Evolutionary conservation across 2,329 filamentous ascomycete genomes (phyloP).

Genomic region (Aspergillus phoenicis): DNA sequence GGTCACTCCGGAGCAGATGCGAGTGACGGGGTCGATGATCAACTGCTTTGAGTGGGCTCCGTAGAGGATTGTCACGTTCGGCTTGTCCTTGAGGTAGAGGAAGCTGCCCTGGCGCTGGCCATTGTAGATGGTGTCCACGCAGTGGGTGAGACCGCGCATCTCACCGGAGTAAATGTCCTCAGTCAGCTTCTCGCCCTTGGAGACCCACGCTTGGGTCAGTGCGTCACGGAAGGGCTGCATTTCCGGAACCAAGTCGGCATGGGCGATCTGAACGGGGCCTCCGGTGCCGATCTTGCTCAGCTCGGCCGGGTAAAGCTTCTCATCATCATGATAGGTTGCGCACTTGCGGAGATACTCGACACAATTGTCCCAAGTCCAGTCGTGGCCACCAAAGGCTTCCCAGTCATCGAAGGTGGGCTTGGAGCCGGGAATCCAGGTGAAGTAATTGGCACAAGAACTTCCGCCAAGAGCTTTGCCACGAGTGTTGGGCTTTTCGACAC

Average conservation of each 20-base stretch:
- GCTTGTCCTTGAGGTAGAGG: conserved; percentile 55
- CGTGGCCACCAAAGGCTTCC: conserved; percentile 48
- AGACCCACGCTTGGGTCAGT: conserved; percentile 56
- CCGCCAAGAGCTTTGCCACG: conserved; percentile 63
- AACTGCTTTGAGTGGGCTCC: conserved; percentile 55
- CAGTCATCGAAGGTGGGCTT: conserved; percentile 59
- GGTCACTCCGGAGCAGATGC: conserved; percentile 50
- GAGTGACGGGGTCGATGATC: conserved; percentile 53
- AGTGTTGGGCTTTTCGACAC: conserved; percentile 65
- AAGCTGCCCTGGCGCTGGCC: conserved; percentile 58
- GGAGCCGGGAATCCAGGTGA: conserved; percentile 64
- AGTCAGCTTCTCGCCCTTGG: conserved; percentile 53
- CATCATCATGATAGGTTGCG: conserved; percentile 61
- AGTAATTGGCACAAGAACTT: conserved; percentile 63
- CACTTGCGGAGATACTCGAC: conserved; percentile 58
- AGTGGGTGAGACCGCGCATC: conserved; percentile 57
- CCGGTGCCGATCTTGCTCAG: conserved; percentile 55
- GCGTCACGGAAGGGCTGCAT: conserved; percentile 51
- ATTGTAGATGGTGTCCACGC: conserved; percentile 60
- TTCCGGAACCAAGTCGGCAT: conserved; percentile 59
- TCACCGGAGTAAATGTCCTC: conserved; percentile 61
- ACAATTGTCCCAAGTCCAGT: conserved; percentile 60
- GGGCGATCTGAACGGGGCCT: conserved; percentile 58
- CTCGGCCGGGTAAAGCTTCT: conserved; percentile 48
- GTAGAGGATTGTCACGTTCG: conserved; percentile 58